Conservation (phyloP, 2,329 filamentous ascomycete genomes). For the Exophiala lecanii-corni region DNA sequence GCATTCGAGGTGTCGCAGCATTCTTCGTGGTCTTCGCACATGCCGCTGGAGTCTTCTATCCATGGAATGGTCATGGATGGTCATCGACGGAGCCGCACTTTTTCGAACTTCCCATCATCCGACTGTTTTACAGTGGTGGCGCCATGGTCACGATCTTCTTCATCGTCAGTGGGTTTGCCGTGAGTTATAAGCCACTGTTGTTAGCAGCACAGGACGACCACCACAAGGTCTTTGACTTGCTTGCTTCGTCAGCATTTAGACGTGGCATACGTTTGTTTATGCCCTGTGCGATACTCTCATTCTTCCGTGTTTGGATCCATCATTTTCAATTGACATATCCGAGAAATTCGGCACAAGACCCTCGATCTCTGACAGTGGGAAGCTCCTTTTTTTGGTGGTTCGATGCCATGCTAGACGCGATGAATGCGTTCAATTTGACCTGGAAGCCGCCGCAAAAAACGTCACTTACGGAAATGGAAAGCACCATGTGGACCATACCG, state of each 20-base stretch:
- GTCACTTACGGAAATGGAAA: not conserved
- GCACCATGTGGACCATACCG: slow-evolving; percentile 39
- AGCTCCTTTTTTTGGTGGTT: slow-evolving; percentile 13
- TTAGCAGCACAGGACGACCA: not conserved
- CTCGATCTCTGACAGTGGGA: not conserved
- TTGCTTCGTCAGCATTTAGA: slow-evolving; percentile 37
- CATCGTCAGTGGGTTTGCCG: slow-evolving; percentile 44
- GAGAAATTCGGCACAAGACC: not conserved
- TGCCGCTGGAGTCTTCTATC: slow-evolving; percentile 3
- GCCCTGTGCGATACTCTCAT: not conserved
- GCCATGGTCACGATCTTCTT: slow-evolving; percentile 42
- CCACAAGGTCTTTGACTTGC: not conserved
- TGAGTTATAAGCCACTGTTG: slow-evolving; percentile 38
- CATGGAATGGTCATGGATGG: not conserved
- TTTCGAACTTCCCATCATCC: slow-evolving; percentile 4
- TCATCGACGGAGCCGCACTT: not conserved
- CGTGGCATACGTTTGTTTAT: slow-evolving; percentile 34
- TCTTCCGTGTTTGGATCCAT: not conserved
- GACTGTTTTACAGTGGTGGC: slow-evolving; percentile 12
- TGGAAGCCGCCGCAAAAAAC: not conserved
- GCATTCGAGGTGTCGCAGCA: slow-evolving; percentile 29
- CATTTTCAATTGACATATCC: not conserved
- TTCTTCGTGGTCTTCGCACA: slow-evolving; percentile 28
- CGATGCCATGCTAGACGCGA: not conserved
- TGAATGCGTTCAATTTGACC: not conserved